A percentile compares a stretch with the other conserved stretches of the same genome.
Evolutionary conservation across 192 early-diverging fungal genomes (phyloP).

Genomic region (Spizellomyces sp.): DNA sequence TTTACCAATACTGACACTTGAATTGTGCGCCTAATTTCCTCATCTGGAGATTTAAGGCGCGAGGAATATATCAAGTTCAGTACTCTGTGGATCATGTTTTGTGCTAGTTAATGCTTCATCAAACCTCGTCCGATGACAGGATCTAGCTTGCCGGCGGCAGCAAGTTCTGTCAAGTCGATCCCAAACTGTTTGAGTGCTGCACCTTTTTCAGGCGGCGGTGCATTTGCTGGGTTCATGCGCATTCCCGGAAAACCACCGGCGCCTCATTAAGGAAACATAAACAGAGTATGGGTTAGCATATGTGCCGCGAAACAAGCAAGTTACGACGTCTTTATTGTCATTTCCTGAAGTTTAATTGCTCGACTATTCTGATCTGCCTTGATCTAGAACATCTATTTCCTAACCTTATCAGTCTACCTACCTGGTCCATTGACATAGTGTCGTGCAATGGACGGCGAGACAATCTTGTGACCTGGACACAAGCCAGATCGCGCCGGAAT

Average conservation of each 20-base stretch:
- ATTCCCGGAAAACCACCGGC: slow-evolving; percentile 6
- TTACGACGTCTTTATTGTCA: too few species aligned
- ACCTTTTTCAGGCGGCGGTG: slow-evolving; percentile 2
- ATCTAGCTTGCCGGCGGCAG: slow-evolving; percentile 81
- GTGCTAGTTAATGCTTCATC: background rate
- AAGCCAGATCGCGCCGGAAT: too few species aligned
- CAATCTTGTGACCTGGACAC: too few species aligned
- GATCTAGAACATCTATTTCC: too few species aligned
- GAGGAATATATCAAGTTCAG: background rate
- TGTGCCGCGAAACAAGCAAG: too few species aligned
- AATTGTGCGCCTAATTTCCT: slow-evolving; percentile 85
- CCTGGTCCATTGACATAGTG: too few species aligned
- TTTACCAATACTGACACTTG: slow-evolving; percentile 54
- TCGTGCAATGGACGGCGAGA: too few species aligned
- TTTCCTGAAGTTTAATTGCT: too few species aligned
- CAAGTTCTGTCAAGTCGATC: slow-evolving; percentile 75
- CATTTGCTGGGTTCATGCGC: slow-evolving; percentile 15
- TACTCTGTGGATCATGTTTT: background rate
- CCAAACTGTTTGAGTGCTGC: slow-evolving; percentile 82
- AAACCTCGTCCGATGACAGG: slow-evolving; percentile 80
- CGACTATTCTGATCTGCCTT: too few species aligned
- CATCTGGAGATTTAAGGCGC: slow-evolving; percentile 51
- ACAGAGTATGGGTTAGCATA: too few species aligned
- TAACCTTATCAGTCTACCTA: too few species aligned
- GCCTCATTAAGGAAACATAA: too few species aligned